A percentile compares a stretch with the other conserved stretches of the same genome.
Conservation (phyloP, 83 land plant genomes). For the Diphasiastrum complanatum region DNA sequence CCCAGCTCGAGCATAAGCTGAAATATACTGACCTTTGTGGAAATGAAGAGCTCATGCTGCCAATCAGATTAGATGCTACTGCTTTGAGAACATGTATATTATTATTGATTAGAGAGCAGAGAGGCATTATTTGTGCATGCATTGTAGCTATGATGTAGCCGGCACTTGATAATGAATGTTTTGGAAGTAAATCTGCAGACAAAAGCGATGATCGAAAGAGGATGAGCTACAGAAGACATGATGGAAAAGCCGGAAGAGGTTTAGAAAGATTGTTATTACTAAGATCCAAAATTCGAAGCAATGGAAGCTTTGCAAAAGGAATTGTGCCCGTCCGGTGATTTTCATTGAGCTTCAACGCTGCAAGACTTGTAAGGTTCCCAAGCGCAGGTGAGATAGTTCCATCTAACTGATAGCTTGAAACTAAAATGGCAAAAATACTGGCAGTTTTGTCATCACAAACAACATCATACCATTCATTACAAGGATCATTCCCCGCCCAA, state of each 20-base stretch:
- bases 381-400: conserved; percentile 61
- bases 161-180: too few relatives aligned
- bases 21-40: too few relatives aligned
- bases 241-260: conserved; percentile 45
- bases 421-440: conserved; percentile 28
- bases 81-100: too few relatives aligned
- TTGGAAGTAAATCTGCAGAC: too few relatives aligned
- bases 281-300: conserved; percentile 39
- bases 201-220: too few relatives aligned
- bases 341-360: conserved; percentile 22
- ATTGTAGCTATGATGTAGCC: too few relatives aligned
- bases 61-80: too few relatives aligned
- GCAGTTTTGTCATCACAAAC: conserved; percentile 21
- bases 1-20: too few relatives aligned
- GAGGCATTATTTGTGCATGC: too few relatives aligned
- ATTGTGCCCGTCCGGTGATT: conserved; percentile 47
- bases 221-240: conserved; percentile 19
- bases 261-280: conserved; percentile 45
- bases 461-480: conserved; percentile 50
- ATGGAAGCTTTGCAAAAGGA: conserved; percentile 47
- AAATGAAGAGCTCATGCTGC: too few relatives aligned
- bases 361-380: conserved; percentile 33
- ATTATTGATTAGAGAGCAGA: too few relatives aligned
- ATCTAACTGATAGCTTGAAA: conserved; percentile 36
- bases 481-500: conserved; percentile 77